Evolutionary conservation across 768 basidiomycete species (phyloP).

Genomic region (Serendipita indica): DNA sequence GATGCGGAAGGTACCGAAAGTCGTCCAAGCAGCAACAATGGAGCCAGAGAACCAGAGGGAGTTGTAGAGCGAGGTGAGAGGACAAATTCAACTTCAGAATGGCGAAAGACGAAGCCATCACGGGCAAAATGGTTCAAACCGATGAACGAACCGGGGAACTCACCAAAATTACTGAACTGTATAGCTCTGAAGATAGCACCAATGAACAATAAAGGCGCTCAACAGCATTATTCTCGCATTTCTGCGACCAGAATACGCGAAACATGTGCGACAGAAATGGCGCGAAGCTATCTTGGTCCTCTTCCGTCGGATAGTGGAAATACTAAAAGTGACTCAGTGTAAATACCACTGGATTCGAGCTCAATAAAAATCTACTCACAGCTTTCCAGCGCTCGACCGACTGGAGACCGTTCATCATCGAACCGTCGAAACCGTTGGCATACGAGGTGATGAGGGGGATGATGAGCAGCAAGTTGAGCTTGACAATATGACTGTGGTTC

Average conservation of each 20-base stretch:
- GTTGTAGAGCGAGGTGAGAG: conserved; percentile 65
- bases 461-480: conserved; percentile 17
- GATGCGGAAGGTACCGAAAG: conserved; percentile 66
- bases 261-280: conserved; percentile 30
- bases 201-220: conserved; percentile 55
- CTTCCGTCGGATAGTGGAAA: conserved; percentile 43
- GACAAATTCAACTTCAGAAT: conserved; percentile 82
- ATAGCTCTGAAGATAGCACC: conserved; percentile 53
- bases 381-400: conserved; percentile 44
- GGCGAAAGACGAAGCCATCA: conserved; percentile 66
- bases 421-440: conserved; percentile 20
- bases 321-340: conserved; percentile 25
- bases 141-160: conserved; percentile 60
- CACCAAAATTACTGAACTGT: conserved; percentile 51
- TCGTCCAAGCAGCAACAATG: conserved; percentile 68
- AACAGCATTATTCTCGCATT: conserved; percentile 45
- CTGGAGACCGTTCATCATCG: conserved; percentile 43
- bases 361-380: not conserved
- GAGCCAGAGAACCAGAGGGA: conserved; percentile 77
- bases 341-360: not conserved
- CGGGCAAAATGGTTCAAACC: conserved; percentile 24
- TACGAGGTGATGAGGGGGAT: conserved; percentile 19
- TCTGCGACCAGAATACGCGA: conserved; percentile 61
- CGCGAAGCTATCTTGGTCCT: conserved; percentile 45
- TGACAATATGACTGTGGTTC: conserved; percentile 13